Base-by-base conservation (phyloP, 331 rosid genomes). In the Telfairia occidentalis region DNA sequence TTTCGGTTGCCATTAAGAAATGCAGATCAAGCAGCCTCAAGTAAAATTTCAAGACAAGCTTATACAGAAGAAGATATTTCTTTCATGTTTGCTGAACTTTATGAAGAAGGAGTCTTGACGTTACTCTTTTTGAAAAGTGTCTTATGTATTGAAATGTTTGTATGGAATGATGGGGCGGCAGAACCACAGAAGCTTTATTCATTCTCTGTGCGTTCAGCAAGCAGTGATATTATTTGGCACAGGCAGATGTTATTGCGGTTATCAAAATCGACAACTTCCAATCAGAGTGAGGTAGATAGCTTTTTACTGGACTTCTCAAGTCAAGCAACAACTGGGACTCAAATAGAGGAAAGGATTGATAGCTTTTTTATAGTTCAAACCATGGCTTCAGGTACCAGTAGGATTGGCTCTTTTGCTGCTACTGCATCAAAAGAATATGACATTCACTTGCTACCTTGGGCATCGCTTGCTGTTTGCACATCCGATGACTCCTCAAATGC, bases 401-500 rank as follows among this genome's bases (percentile, higher is more conserved):
- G 96, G 90, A 94, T 94, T 63, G 92, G 97, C 57, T 87, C 89
- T 75, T 91, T 91, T 75, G 96, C 97, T 71, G 83, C 92, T 60
- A 86, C 91, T 69, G 96, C 96, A 64, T 89, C 92, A 11, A 94
- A 87, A 83, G 97, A 94, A 84, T 91, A 91, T 84, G 98, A 94
- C 84, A 94, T 94, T 83, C 96, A 94, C 86, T 86, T 94, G 87
- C 86, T 91, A 67, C 98, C 98, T 9, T 94, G 98, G 98, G 98
- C 96, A 81, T 94, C 98, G 30, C 76, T 94, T 43, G 97, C 96
- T 7, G 97, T 94, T 73, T 94, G 96, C 92, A 91, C 83, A 77
- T 86, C 98, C 9, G 90, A 86, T 42, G 78, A 78, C 83, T 82
- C 91, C 66, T 80, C 61, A 26, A 83, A 82, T 81, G 98, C 91